phyloP scores from a whole-genome alignment of 495 filamentous ascomycete genomes.

The Endocarpon pusillum region DNA sequence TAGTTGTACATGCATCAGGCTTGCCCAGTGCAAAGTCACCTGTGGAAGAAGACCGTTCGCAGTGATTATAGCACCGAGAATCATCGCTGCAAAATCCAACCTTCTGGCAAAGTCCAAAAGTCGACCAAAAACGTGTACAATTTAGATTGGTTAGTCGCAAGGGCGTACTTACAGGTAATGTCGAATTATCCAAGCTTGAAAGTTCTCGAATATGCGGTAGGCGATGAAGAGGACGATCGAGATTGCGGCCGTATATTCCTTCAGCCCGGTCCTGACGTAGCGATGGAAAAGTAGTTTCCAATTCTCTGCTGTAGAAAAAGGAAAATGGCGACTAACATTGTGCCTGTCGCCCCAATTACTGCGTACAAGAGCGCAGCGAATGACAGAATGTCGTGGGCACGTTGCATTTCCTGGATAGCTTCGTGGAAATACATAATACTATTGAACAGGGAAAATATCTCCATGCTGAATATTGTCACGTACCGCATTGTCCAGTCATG shows the following conservation, averaged over 20 bases:
- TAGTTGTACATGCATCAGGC: constrained; percentile 37
- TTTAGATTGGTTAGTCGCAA: constrained; percentile 43
- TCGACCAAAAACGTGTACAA: constrained; percentile 43
- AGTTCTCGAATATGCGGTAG: constrained; percentile 52
- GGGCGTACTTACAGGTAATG: constrained; percentile 36
- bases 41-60: constrained; percentile 55
- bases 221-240: constrained; percentile 52
- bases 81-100: constrained; percentile 46
- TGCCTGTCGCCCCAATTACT: constrained; percentile 51
- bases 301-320: constrained; percentile 40
- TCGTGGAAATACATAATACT: constrained; percentile 65
- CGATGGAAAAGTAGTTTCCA: constrained; percentile 52
- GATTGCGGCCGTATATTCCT: constrained; percentile 56
- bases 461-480: constrained; percentile 53
- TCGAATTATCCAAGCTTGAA: constrained; percentile 41
- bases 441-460: constrained; percentile 56
- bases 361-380: constrained; percentile 57
- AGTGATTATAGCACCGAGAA: constrained; percentile 51
- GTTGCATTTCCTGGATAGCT: constrained; percentile 49
- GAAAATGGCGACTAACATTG: constrained; percentile 48
- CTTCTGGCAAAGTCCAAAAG: constrained; percentile 46
- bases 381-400: constrained; percentile 38
- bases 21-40: constrained; percentile 53
- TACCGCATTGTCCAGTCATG: constrained; percentile 68
- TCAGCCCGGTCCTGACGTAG: constrained; percentile 45